Percentiles rank a stretch among this genome's conserved stretches.
Evolutionary conservation across 768 basidiomycete genomes (phyloP).

Genomic region (Rhodotorula kratochvilovae): DNA sequence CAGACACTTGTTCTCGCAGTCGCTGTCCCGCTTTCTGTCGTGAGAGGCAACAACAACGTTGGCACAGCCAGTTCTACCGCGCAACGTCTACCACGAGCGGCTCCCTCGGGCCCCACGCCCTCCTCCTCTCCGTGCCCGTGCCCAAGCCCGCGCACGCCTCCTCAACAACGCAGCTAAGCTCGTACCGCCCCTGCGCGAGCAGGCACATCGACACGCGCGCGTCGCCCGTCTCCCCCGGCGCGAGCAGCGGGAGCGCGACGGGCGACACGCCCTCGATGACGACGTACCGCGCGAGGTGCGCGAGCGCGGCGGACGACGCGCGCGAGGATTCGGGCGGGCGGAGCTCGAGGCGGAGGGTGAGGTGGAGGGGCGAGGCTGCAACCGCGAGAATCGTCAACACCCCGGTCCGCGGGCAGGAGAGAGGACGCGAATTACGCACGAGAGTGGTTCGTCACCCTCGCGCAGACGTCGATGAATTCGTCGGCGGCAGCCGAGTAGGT

Average conservation of each 20-base stretch:
- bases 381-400: neutral
- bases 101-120: conserved; percentile 22
- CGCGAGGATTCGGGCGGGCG: conserved; percentile 55
- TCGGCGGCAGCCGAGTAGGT: conserved; percentile 57
- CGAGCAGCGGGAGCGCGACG: conserved; percentile 61
- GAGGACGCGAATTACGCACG: conserved; percentile 57
- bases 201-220: conserved; percentile 65
- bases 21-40: neutral
- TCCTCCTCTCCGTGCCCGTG: conserved; percentile 6
- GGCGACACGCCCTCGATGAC: conserved; percentile 64
- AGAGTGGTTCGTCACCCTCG: conserved; percentile 56
- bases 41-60: neutral
- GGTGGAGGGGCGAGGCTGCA: conserved; percentile 4
- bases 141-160: no score
- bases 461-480: conserved; percentile 62
- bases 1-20: neutral
- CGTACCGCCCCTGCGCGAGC: conserved; percentile 65
- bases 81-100: conserved; percentile 16
- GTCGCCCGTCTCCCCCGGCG: conserved; percentile 55
- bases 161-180: conserved; percentile 47
- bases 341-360: conserved; percentile 50
- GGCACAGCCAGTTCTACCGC: neutral
- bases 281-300: conserved; percentile 61
- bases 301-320: conserved; percentile 51
- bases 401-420: neutral